Base-by-base conservation (phyloP, 306 rosid genomes). In the Corylus americana region DNA sequence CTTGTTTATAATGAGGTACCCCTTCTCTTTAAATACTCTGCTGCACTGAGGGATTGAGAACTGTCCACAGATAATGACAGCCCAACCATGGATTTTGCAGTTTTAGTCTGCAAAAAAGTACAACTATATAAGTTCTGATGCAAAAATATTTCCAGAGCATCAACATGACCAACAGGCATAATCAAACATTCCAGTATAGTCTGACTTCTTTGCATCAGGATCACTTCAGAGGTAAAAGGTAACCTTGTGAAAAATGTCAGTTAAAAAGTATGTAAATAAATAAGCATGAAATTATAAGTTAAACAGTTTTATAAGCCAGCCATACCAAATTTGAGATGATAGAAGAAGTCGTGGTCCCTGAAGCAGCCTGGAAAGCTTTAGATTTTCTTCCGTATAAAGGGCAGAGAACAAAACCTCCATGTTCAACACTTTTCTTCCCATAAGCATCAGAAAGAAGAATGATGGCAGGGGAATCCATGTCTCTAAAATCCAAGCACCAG, bases 401-500 rank as follows among this genome's bases (percentile, higher is more conserved):
- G 83, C 98, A 93, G 55, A 96, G 92, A 87, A 96, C 85, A 86
- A 96, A 96, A 54, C 99, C 91, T 73, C 94, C 97, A 73, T 82
- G 85, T 47, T 96, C 98, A 53, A 86, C 74, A 74, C 73, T 92
- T 88, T 87, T 91, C 85, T 88, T 87, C 72, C 98, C 98, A 29
- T 82, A 89, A 47, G 90, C 86, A 85, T 89, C 97, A 48, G 97
- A 85, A 55, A 96, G 98, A 73, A 81, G 82, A 84, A 91, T 76
- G 73, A 96, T 90, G 16, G 98, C 96, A 69, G 97, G 98, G 61
- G 96, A 86, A 82, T 81, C 90, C 95, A 96, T 93, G 77, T 96
- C 99, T 96, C 99, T 96, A 82, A 96, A 96, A 82, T 96, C 99
- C 94, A 96, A 91, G 89, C 99, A 96, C 99, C 99, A 96, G 73